These are phyloP conservation scores for Holtermannia corniformis DNA, from an alignment of 768 basidiomycete species.

Conservation along the genomic window DNA sequence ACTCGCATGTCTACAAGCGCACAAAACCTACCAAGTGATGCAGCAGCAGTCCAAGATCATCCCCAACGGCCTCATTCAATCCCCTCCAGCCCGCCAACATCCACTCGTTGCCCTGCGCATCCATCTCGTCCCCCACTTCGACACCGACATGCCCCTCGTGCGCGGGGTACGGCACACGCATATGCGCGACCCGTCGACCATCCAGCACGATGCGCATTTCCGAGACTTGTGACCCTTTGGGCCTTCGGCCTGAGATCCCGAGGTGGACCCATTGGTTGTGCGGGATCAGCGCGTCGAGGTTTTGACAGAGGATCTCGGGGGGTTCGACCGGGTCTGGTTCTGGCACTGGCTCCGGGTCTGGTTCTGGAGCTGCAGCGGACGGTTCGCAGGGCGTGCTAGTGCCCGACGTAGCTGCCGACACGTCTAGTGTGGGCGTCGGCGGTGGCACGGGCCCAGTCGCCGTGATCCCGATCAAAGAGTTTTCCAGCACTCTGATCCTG, in stretches of 20 bases:
- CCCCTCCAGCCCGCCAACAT: conserved; percentile 28
- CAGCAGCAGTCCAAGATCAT: conserved; percentile 35
- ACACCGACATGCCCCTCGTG: conserved; percentile 14
- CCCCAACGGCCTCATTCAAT: conserved; percentile 32
- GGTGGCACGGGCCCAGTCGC: conserved; percentile 10
- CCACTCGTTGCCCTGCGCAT: conserved; percentile 35
- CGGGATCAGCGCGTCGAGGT: conserved; percentile 34
- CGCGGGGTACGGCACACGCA: conserved; percentile 27
- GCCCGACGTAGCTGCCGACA: no score
- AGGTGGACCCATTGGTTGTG: conserved; percentile 39
- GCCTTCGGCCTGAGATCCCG: conserved; percentile 23
- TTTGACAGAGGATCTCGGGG: conserved; percentile 26
- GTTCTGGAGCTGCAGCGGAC: neutral
- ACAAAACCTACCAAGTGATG: conserved; percentile 34
- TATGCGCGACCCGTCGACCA: conserved; percentile 30
- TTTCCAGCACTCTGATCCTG: conserved; percentile 33
- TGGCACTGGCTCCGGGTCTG: conserved; percentile 2
- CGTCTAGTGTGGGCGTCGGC: no score
- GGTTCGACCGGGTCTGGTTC: conserved; percentile 3
- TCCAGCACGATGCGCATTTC: conserved; percentile 33
- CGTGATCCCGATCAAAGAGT: conserved; percentile 33
- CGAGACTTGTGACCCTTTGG: conserved; percentile 16
- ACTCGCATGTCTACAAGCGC: neutral
- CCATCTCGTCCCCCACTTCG: conserved; percentile 4
- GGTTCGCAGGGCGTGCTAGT: no score